Percentiles rank a stretch among this genome's conserved stretches.
Evolutionary conservation across 768 basidiomycete genomes (phyloP).

Genomic region (Pisolithus sp.): DNA sequence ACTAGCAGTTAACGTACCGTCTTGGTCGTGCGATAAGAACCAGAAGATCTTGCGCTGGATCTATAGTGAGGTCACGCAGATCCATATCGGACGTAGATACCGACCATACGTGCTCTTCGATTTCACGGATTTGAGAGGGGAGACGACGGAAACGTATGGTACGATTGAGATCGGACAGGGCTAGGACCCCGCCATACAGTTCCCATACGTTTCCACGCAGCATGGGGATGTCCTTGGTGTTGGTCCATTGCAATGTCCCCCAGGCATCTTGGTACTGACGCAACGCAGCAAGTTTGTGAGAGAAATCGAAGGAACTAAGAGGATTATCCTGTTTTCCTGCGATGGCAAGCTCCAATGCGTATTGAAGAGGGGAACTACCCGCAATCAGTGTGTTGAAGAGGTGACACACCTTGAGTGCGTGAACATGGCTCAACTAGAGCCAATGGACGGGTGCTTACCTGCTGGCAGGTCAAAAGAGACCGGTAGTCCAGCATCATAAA

Average conservation of each 20-base stretch:
- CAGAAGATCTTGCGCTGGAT: conserved; percentile 61
- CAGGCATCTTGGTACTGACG: conserved; percentile 34
- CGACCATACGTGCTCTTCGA: conserved; percentile 41
- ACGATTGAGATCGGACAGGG: conserved; percentile 27
- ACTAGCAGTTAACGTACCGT: conserved; percentile 24
- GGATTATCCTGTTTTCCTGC: conserved; percentile 38
- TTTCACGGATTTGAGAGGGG: conserved; percentile 43
- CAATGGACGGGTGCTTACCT: conserved; percentile 10
- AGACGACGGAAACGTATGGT: conserved; percentile 41
- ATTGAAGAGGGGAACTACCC: conserved; percentile 31
- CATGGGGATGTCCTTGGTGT: conserved; percentile 33
- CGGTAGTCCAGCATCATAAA: conserved; percentile 16
- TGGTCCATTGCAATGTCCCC: conserved; percentile 33
- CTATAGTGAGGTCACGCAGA: conserved; percentile 57
- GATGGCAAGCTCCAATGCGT: conserved; percentile 40
- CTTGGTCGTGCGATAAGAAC: conserved; percentile 39
- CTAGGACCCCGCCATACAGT: conserved; percentile 52
- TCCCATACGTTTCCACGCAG: conserved; percentile 45
- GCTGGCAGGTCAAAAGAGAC: conserved; percentile 22
- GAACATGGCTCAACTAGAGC: not conserved
- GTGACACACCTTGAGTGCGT: conserved; percentile 28
- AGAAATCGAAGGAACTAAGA: conserved; percentile 18
- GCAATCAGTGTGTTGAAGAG: conserved; percentile 23
- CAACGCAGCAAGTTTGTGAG: conserved; percentile 35
- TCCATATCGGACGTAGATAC: conserved; percentile 28